Evolutionary conservation across 192 early-diverging fungal species (phyloP).

Genomic region (Chytriomyces hyalinus): DNA sequence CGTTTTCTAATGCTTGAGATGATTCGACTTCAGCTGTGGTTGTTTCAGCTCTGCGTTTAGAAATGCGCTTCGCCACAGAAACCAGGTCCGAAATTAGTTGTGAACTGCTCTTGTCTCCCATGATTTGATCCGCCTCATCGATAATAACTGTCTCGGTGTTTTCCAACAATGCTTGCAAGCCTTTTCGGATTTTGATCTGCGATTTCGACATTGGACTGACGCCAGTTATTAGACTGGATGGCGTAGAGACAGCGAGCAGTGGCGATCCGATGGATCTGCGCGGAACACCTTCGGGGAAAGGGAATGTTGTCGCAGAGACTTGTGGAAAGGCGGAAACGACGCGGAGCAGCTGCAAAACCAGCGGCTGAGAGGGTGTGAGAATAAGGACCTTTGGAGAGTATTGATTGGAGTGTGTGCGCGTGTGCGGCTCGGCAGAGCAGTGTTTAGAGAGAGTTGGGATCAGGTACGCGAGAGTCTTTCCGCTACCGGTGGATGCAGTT

Average conservation of each 20-base stretch:
- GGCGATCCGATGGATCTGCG: background rate
- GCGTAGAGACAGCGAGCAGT: conserved; percentile 1
- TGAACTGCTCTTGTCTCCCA: conserved; percentile 9
- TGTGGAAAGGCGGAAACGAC: background rate
- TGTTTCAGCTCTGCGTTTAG: background rate
- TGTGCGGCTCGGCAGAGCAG: background rate
- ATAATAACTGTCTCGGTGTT: conserved; percentile 32
- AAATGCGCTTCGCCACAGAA: conserved; percentile 4
- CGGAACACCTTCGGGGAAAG: conserved; percentile 19
- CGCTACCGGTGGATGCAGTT: conserved; percentile 18
- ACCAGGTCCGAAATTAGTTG: conserved; percentile 23
- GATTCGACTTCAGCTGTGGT: background rate
- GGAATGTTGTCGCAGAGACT: background rate
- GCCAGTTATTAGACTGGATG: background rate
- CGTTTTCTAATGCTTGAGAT: background rate
- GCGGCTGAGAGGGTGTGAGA: conserved; percentile 1
- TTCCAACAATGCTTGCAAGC: conserved; percentile 47
- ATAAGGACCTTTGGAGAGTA: conserved; percentile 10
- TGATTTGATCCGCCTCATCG: conserved; percentile 43
- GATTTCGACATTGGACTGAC: background rate
- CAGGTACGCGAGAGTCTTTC: conserved; percentile 31
- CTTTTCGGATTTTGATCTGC: conserved; percentile 65
- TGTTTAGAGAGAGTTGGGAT: conserved; percentile 1
- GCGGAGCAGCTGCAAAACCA: conserved; percentile 8
- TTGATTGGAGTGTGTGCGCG: background rate